Evolutionary conservation across 176 grass and related monocot species (phyloP).

Genomic region (Microstegium vimineum): DNA sequence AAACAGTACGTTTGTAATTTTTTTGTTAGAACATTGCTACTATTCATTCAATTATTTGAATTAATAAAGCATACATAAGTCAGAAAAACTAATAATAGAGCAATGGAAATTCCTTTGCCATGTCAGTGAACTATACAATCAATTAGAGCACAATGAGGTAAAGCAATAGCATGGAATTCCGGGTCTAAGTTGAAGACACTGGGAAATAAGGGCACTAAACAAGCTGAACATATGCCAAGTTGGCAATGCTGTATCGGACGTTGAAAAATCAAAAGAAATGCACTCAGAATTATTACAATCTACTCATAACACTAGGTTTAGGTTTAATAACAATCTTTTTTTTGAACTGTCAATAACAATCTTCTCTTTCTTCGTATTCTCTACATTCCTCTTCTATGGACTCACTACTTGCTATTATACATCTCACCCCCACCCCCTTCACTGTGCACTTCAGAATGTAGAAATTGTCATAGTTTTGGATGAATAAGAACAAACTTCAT

Average conservation of each 20-base stretch:
- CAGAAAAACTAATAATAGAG: not conserved
- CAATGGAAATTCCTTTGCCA: not conserved
- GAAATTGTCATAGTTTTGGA: not conserved
- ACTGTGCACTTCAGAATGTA: not conserved
- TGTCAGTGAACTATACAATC: not conserved
- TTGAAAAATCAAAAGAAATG: conserved; percentile 17
- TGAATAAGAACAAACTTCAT: not conserved
- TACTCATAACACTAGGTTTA: not conserved
- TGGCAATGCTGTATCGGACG: not conserved
- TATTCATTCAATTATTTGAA: not conserved
- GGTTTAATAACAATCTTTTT: no score
- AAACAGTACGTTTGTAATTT: not conserved
- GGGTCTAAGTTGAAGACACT: not conserved
- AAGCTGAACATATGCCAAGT: conserved; percentile 7
- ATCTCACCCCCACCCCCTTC: not conserved
- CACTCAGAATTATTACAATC: not conserved
- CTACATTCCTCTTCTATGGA: not conserved
- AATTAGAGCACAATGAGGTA: not conserved
- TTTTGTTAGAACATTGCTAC: not conserved
- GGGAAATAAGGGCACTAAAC: conserved; percentile 1
- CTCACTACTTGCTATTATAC: not conserved
- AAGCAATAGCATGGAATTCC: not conserved
- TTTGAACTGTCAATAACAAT: no score
- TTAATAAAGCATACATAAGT: not conserved
- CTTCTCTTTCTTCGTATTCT: not conserved